Conservation (phyloP, 1,284 basidiomycete species). For the Chalciporus sp. region DNA sequence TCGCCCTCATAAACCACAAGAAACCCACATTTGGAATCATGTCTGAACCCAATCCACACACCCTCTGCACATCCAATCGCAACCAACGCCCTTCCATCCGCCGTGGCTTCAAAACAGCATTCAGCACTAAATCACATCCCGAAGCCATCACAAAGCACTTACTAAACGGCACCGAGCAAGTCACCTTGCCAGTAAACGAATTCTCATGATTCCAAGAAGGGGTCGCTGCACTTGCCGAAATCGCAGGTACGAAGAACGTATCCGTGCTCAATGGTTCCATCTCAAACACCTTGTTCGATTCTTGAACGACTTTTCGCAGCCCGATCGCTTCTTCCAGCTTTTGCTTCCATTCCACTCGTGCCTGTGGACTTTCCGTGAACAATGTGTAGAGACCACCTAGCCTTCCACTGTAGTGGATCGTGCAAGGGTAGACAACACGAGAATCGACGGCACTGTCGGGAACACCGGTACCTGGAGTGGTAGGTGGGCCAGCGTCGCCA, state of each 20-base stretch:
- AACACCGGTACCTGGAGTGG: slow-evolving; percentile 37
- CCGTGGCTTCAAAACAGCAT: slow-evolving; percentile 55
- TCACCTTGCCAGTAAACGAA: slow-evolving; percentile 85
- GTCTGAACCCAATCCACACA: slow-evolving; percentile 94
- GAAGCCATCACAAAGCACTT: slow-evolving; percentile 35
- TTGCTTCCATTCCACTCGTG: slow-evolving; percentile 84
- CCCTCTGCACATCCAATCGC: slow-evolving; percentile 95
- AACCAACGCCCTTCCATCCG: slow-evolving; percentile 82
- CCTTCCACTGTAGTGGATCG: slow-evolving; percentile 83
- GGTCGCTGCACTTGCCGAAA: slow-evolving; percentile 47
- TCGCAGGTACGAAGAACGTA: slow-evolving; percentile 77
- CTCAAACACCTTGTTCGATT: slow-evolving; percentile 92
- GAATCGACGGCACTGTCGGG: slow-evolving; percentile 54
- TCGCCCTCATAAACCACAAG: not conserved
- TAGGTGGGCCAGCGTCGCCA: slow-evolving; percentile 30
- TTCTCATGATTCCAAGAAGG: slow-evolving; percentile 71
- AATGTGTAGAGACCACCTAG: slow-evolving; percentile 82
- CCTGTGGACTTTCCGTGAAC: slow-evolving; percentile 80
- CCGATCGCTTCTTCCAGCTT: slow-evolving; percentile 89
- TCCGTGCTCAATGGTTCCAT: slow-evolving; percentile 84
- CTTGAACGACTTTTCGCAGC: slow-evolving; percentile 83
- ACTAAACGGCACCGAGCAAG: slow-evolving; percentile 94
- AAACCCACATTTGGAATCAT: slow-evolving; percentile 77
- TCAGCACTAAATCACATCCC: slow-evolving; percentile 8
- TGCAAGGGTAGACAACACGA: slow-evolving; percentile 79